Conservation (phyloP, 2,329 filamentous ascomycete genomes). For the Lasiodiplodia theobromae region DNA sequence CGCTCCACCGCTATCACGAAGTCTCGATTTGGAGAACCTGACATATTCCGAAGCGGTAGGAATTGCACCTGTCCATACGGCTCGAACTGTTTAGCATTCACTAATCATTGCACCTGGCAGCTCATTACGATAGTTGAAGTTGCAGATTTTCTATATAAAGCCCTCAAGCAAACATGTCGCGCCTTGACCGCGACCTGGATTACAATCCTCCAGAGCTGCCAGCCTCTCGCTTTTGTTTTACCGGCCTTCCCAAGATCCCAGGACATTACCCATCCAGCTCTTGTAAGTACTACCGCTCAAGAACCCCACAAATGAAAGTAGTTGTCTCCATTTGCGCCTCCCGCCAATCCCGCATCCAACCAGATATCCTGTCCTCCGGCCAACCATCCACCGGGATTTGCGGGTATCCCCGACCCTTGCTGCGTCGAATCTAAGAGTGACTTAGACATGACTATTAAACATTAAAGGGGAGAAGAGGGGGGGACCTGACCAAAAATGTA, state of each 20-base stretch:
- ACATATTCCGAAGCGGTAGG: neutral
- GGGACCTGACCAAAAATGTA: neutral
- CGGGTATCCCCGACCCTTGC: neutral
- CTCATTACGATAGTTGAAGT: neutral
- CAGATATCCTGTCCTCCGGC: neutral
- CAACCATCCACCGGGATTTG: neutral
- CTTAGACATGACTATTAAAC: slow-evolving; percentile 1
- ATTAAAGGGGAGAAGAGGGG: neutral
- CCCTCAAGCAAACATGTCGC: neutral
- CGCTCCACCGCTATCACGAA: neutral
- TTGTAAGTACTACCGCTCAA: neutral
- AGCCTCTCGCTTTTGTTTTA: neutral
- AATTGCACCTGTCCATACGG: neutral
- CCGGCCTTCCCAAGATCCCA: neutral
- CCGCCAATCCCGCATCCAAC: neutral
- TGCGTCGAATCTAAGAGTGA: neutral
- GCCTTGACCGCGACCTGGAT: neutral
- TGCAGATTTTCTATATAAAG: slow-evolving; percentile 3
- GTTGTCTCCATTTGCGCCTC: neutral
- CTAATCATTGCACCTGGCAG: neutral
- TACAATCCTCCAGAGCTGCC: neutral
- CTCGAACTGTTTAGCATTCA: neutral
- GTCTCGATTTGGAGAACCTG: neutral
- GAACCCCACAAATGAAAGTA: neutral
- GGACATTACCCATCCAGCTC: neutral